These are phyloP conservation scores for Zygoascus bituminiphila DNA, from an alignment of 805 yeast species.

Conservation along the genomic window DNA sequence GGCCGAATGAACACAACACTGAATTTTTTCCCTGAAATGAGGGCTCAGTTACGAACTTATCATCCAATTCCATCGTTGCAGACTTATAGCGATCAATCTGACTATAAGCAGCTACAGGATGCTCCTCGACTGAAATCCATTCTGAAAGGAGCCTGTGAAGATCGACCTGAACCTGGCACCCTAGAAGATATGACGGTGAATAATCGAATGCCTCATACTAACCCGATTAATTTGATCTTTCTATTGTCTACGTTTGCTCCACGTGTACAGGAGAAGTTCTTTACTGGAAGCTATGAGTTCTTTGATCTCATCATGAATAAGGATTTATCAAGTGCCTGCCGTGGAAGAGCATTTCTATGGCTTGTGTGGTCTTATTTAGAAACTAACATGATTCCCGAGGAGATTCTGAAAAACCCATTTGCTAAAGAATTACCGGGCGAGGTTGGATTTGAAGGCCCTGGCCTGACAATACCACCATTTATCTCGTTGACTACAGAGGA, in stretches of 20 bases:
- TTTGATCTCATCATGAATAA: conserved; percentile 67
- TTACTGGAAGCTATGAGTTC: conserved; percentile 40
- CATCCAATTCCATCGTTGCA: conserved; percentile 91
- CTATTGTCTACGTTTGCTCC: conserved; percentile 55
- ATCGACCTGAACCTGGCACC: conserved; percentile 41
- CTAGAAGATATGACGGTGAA: conserved; percentile 38
- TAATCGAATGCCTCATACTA: conserved; percentile 38
- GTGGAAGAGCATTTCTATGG: conserved; percentile 78
- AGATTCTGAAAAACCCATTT: conserved; percentile 52
- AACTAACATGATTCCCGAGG: conserved; percentile 50
- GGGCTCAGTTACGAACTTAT: conserved; percentile 83
- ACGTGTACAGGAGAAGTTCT: conserved; percentile 39
- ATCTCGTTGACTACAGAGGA: conserved; percentile 23
- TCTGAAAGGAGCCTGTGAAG: conserved; percentile 78
- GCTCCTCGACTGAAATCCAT: conserved; percentile 90
- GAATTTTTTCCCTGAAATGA: conserved; percentile 90
- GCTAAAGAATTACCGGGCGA: conserved; percentile 22
- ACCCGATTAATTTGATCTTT: conserved; percentile 71
- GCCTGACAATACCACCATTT: conserved; percentile 36
- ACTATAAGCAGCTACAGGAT: conserved; percentile 79
- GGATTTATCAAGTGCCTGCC: conserved; percentile 49
- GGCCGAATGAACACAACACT: conserved; percentile 94
- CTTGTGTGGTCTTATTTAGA: conserved; percentile 72
- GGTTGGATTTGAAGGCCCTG: conserved; percentile 18
- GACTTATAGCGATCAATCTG: conserved; percentile 46